These are phyloP conservation scores for Cytospora leucostoma DNA, from an alignment of 2,329 filamentous ascomycete genomes.

Conservation along the genomic window DNA sequence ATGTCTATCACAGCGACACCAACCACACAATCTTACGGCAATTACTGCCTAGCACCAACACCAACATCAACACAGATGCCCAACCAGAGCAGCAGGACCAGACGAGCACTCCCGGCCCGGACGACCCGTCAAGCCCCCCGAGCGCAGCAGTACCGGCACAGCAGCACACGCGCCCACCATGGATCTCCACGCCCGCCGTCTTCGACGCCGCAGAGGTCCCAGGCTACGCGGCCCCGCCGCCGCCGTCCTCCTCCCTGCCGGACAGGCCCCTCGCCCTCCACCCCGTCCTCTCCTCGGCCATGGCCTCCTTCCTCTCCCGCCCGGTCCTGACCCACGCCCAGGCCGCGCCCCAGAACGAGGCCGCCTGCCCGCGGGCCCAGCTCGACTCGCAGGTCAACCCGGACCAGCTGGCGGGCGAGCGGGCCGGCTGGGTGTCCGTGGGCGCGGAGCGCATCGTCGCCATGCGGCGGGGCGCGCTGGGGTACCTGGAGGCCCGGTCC, in stretches of 20 bases:
- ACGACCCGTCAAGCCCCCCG: neutral
- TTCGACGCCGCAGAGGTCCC: slow-evolving; percentile 3
- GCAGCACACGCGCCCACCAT: slow-evolving; percentile 1
- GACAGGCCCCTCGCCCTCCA: slow-evolving; percentile 10
- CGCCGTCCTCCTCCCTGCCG: neutral
- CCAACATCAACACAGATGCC: neutral
- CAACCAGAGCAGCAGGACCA: neutral
- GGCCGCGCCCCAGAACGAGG: slow-evolving; percentile 22
- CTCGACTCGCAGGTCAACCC: slow-evolving; percentile 24
- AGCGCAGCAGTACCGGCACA: neutral
- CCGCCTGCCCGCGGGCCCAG: slow-evolving; percentile 19
- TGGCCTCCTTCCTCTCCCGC: slow-evolving; percentile 20
- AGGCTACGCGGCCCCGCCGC: neutral
- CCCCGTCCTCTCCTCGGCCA: slow-evolving; percentile 2
- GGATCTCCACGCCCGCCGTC: slow-evolving; percentile 22
- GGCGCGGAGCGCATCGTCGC: slow-evolving; percentile 3
- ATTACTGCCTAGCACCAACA: neutral
- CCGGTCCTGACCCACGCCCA: slow-evolving; percentile 23
- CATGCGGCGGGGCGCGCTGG: slow-evolving; percentile 20
- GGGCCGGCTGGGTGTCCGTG: slow-evolving; percentile 17
- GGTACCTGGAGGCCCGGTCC: slow-evolving; percentile 17
- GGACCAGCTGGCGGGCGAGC: slow-evolving; percentile 24
- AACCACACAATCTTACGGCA: neutral
- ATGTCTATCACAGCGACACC: slow-evolving; percentile 5
- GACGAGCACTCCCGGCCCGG: neutral